Percentiles rank a stretch among this genome's conserved stretches.
These are phyloP conservation scores for Trichosporon ovoides DNA, from an alignment of 1,284 basidiomycete species.

Conservation along the genomic window DNA sequence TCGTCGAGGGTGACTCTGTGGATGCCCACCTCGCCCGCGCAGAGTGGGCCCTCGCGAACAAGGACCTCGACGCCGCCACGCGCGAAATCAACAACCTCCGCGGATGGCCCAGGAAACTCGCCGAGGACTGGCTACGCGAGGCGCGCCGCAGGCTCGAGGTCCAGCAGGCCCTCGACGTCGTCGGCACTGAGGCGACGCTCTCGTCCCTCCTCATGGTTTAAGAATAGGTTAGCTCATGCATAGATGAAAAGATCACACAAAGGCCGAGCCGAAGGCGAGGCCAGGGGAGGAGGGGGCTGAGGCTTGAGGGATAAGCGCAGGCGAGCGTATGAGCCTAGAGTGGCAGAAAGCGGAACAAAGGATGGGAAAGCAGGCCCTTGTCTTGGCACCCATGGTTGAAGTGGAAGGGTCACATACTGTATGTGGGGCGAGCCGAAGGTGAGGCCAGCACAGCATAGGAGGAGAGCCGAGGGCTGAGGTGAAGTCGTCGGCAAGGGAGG, in stretches of 20 bases:
- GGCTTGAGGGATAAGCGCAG: no score
- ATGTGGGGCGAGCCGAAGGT: no score
- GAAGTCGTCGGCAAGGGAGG: no score
- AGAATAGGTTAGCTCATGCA: conserved; percentile 13
- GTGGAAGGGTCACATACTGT: not conserved
- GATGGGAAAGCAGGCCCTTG: no score
- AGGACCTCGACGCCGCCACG: conserved; percentile 85
- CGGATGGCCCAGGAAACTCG: conserved; percentile 75
- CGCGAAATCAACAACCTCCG: conserved; percentile 86
- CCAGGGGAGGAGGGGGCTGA: no score
- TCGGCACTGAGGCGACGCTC: conserved; percentile 72
- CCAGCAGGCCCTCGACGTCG: conserved; percentile 85
- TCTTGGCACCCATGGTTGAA: no score
- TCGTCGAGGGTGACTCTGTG: conserved; percentile 72
- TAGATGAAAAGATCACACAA: not conserved
- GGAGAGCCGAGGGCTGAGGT: no score
- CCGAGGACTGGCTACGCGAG: conserved; percentile 88
- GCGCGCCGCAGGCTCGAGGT: conserved; percentile 85
- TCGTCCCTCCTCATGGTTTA: conserved; percentile 53
- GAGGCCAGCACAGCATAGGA: no score
- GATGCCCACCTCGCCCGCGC: conserved; percentile 80
- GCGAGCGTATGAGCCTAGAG: no score
- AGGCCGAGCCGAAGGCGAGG: no score
- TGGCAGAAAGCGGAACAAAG: no score
- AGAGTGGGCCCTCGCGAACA: conserved; percentile 84